Evolutionary conservation across 495 filamentous ascomycete species (phyloP).

Genomic region (Aspergillus sclerotiicarbonarius): DNA sequence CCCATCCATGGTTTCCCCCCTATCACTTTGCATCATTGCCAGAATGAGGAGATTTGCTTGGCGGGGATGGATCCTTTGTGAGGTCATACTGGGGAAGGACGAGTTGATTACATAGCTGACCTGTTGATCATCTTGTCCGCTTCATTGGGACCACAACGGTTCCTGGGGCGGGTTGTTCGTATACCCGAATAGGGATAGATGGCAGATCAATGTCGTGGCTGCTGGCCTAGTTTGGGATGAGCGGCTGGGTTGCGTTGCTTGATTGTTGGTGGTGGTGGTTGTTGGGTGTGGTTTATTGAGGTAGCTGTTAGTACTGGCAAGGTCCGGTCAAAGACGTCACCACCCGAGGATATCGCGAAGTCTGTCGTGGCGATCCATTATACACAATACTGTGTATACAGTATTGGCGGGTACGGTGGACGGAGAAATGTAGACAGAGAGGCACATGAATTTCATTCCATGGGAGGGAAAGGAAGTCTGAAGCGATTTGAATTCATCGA

Average conservation of each 20-base stretch:
- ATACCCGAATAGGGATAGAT: conserved; percentile 3
- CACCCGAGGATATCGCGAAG: conserved; percentile 14
- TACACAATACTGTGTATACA: too few relatives aligned
- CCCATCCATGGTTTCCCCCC: neutral
- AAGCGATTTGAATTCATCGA: neutral
- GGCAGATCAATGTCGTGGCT: neutral
- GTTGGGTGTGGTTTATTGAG: conserved; percentile 3
- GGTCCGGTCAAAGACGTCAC: conserved; percentile 28
- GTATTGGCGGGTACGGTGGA: too few relatives aligned
- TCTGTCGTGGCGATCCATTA: neutral
- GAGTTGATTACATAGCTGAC: neutral
- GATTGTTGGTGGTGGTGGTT: neutral
- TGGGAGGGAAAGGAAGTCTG: neutral
- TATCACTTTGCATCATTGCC: conserved; percentile 1
- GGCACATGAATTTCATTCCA: too few relatives aligned
- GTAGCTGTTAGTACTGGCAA: neutral
- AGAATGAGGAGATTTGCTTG: neutral
- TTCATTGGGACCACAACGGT: neutral
- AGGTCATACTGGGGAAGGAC: conserved; percentile 3
- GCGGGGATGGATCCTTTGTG: neutral
- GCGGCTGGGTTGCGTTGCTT: neutral
- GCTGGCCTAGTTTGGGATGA: neutral
- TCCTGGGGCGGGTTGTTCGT: conserved; percentile 5
- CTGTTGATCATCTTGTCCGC: conserved; percentile 1
- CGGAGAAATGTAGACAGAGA: too few relatives aligned